Evolutionary conservation across 2,329 filamentous ascomycete species (phyloP).

Genomic region (Stagonosporopsis tanaceti): DNA sequence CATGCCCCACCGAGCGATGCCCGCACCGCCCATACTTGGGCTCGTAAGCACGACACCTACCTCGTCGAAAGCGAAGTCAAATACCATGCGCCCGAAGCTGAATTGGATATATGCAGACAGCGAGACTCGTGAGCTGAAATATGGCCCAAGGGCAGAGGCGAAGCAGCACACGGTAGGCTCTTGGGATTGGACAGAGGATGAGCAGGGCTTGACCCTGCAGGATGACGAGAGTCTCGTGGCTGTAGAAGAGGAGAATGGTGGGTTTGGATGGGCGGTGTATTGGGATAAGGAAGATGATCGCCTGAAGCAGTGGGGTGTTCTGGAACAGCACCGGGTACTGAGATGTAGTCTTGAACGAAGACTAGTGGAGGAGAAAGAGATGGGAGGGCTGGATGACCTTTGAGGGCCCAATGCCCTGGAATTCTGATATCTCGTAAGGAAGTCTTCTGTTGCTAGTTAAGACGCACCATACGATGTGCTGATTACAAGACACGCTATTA

Average conservation of each 20-base stretch:
- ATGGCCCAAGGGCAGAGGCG: constrained; percentile 75
- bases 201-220: constrained; percentile 60
- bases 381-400: constrained; percentile 20
- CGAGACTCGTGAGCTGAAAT: constrained; percentile 66
- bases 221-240: constrained; percentile 65
- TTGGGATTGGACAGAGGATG: constrained; percentile 80
- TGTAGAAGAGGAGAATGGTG: constrained; percentile 60
- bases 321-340: constrained; percentile 52
- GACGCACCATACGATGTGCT: neutral
- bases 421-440: neutral
- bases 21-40: constrained; percentile 52
- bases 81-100: constrained; percentile 56
- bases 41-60: constrained; percentile 58
- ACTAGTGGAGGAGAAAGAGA: constrained; percentile 38
- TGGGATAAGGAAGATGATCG: constrained; percentile 59
- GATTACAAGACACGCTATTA: neutral
- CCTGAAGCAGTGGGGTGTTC: constrained; percentile 49
- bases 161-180: constrained; percentile 76
- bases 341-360: constrained; percentile 56
- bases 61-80: constrained; percentile 42
- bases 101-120: constrained; percentile 74
- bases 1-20: constrained; percentile 45
- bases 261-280: constrained; percentile 62
- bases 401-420: neutral
- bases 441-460: neutral